Conservation (phyloP, 495 filamentous ascomycete species). For the Daldinia vernicosa region DNA sequence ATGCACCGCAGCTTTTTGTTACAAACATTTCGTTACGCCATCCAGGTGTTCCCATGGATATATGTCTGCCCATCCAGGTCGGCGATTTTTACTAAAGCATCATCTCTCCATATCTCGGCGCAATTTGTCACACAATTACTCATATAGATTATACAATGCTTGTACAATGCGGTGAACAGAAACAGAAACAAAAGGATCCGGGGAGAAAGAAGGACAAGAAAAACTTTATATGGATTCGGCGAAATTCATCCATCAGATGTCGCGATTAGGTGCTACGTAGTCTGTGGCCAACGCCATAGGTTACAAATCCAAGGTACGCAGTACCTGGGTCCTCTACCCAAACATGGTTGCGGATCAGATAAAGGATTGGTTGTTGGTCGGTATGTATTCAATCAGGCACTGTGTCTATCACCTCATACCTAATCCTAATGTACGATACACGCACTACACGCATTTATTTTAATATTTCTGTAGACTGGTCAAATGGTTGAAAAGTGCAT, state of each 20-base stretch:
- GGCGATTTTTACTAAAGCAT: conserved; percentile 1
- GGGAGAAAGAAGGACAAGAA: conserved; percentile 13
- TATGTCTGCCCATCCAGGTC: background rate
- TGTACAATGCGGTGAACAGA: conserved; percentile 32
- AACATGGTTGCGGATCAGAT: conserved; percentile 27
- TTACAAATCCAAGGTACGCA: conserved; percentile 32
- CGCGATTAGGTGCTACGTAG: conserved; percentile 32
- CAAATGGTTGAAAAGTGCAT: too few relatives aligned
- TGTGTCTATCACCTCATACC: conserved; percentile 7
- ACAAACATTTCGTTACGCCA: conserved; percentile 19
- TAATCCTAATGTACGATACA: background rate
- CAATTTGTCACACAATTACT: background rate
- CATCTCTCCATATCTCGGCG: background rate
- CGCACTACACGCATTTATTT: background rate
- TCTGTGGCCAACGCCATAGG: conserved; percentile 20
- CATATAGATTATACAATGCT: background rate
- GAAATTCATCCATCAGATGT: conserved; percentile 35
- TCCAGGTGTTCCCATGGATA: conserved; percentile 22
- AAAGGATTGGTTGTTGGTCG: conserved; percentile 42
- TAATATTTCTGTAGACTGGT: too few relatives aligned
- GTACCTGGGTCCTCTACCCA: conserved; percentile 23
- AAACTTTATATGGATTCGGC: conserved; percentile 24
- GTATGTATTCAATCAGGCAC: conserved; percentile 4
- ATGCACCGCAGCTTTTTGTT: background rate
- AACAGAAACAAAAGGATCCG: conserved; percentile 18